Evolutionary conservation across 2,329 filamentous ascomycete species (phyloP).

Genomic region (Pleurostoma richardsiae): DNA sequence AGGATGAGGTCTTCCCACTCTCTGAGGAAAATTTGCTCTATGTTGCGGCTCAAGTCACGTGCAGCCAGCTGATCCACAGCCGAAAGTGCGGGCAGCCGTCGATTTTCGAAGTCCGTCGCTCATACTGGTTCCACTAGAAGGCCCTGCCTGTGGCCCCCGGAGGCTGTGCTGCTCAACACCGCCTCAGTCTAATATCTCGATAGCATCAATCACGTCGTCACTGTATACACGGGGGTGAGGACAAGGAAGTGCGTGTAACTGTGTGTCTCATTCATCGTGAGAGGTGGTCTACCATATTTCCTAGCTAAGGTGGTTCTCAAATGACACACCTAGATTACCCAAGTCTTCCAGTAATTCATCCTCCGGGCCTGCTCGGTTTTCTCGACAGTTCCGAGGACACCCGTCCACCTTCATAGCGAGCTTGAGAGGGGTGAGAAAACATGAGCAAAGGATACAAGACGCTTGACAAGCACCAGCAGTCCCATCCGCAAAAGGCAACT

Average conservation of each 20-base stretch:
- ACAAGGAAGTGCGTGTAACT: neutral
- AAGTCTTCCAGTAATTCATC: neutral
- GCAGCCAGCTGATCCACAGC: neutral
- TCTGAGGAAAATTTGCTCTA: too few species aligned
- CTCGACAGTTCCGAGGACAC: neutral
- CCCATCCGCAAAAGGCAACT: neutral
- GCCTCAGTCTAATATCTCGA: neutral
- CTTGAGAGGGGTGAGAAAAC: neutral
- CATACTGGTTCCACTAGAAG: neutral
- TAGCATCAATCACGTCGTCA: neutral
- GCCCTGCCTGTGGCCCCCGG: neutral
- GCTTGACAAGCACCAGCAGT: neutral
- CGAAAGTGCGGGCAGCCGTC: conserved; percentile 4
- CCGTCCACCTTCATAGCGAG: neutral
- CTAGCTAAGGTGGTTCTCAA: neutral
- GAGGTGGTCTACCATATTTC: neutral
- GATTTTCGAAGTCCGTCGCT: neutral
- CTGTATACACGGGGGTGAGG: neutral
- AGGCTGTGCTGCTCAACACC: neutral
- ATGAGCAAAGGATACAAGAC: neutral
- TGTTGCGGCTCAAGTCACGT: too few species aligned
- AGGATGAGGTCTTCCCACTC: too few species aligned
- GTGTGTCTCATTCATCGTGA: neutral
- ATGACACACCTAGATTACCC: neutral
- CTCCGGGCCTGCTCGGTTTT: neutral